A percentile compares a stretch with the other conserved stretches of the same genome.
These are phyloP conservation scores for Lathyrus sativus DNA, from an alignment of 306 rosid species.

Conservation along the genomic window DNA sequence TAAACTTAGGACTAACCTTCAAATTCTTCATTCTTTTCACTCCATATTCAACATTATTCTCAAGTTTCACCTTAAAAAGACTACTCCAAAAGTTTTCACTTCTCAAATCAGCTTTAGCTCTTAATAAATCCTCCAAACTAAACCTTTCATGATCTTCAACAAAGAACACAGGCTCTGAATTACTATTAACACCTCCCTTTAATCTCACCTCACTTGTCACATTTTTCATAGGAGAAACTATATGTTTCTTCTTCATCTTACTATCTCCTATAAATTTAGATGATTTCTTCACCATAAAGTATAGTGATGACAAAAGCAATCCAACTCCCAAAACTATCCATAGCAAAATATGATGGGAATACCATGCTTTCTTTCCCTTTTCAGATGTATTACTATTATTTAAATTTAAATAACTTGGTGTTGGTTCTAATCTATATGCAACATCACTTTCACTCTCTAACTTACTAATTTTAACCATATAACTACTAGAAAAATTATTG, in stretches of 20 bases:
- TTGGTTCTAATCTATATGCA: neutral
- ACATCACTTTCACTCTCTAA: conserved; percentile 1
- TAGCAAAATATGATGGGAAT: neutral
- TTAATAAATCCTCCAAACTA: conserved; percentile 62
- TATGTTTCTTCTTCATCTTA: conserved; percentile 30
- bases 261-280: conserved; percentile 18
- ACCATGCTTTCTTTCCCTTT: neutral
- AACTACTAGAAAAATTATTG: conserved; percentile 45
- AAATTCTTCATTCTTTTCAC: conserved; percentile 75
- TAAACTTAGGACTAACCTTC: no score
- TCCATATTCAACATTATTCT: conserved; percentile 56
- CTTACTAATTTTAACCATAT: conserved; percentile 25
- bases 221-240: conserved; percentile 39
- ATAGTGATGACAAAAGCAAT: conserved; percentile 38
- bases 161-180: conserved; percentile 63
- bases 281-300: conserved; percentile 42
- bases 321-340: conserved; percentile 35
- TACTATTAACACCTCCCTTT: conserved; percentile 9
- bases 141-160: conserved; percentile 66
- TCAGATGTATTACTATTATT: neutral
- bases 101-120: conserved; percentile 64
- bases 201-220: conserved; percentile 32
- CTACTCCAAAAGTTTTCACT: conserved; percentile 58
- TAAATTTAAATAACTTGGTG: conserved; percentile 28
- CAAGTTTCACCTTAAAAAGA: conserved; percentile 65